phyloP scores from a whole-genome alignment of 2,329 filamentous ascomycete species.

The Ascochyta lentis region DNA sequence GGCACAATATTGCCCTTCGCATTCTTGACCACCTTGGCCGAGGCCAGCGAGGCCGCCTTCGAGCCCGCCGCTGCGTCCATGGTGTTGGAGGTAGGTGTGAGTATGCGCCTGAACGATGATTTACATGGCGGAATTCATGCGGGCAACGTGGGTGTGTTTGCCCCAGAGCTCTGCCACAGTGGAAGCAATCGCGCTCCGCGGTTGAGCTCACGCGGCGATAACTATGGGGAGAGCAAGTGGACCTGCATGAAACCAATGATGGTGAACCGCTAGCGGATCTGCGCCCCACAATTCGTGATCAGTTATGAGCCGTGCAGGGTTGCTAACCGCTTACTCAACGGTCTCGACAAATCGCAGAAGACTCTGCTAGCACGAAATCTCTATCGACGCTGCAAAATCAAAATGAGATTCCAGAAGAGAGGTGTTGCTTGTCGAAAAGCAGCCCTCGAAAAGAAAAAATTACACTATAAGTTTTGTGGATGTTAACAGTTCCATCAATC shows the following conservation, averaged over 20 bases:
- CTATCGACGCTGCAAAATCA: no score
- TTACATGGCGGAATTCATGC: constrained; percentile 16
- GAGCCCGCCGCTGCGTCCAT: constrained; percentile 51
- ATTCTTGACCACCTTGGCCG: constrained; percentile 54
- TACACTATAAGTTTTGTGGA: no score
- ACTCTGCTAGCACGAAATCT: no score
- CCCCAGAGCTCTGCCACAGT: constrained; percentile 2
- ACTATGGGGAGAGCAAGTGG: constrained; percentile 26
- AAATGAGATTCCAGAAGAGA: no score
- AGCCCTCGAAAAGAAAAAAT: no score
- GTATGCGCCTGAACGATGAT: neutral
- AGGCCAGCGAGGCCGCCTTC: constrained; percentile 50
- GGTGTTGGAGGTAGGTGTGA: constrained; percentile 15
- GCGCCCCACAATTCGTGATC: constrained; percentile 9
- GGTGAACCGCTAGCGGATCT: constrained; percentile 8
- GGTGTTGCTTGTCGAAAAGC: no score
- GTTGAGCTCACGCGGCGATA: constrained; percentile 22
- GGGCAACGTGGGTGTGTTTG: constrained; percentile 1
- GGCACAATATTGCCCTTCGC: constrained; percentile 49
- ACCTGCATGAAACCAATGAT: constrained; percentile 43
- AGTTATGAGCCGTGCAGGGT: constrained; percentile 4
- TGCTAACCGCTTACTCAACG: neutral
- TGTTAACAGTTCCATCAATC: neutral
- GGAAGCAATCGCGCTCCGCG: constrained; percentile 12
- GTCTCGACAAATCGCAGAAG: neutral